Evolutionary conservation across 257 asterid species (phyloP), one percentile per base, ranked within the genome.

Genomic region (Voacanga thouarsii): DNA sequence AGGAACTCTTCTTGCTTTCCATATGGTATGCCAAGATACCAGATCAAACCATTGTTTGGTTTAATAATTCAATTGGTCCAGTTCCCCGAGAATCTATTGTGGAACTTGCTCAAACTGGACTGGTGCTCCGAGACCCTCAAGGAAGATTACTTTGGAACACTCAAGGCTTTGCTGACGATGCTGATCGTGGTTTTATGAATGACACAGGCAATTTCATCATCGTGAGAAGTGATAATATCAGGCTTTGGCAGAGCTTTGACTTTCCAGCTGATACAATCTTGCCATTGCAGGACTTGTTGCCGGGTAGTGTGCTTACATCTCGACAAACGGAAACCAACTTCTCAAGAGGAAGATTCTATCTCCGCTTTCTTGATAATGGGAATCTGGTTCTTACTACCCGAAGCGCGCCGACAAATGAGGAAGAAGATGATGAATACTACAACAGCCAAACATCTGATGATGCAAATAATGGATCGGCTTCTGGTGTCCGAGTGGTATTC

Each of bases 191-290:
- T 12, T 53, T 63, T 33, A 4, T 92, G 83, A 89, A 88, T 23
- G 89, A 92, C 60, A 85, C 93, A 0, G 97, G 97, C 2, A 89
- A 90, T 37, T 83, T 90, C 19, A 86, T 87, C 39, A 77, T 92
- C 0, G 28, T 21, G n/a, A 59, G 83, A 1, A 18, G 26, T 4
- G 82, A 79, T 69, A 76, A 87, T 11, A 4, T 66, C 3, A 0
- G 73, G 75, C 12, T 90, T 26, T 92, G 97, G 96, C 83, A 88
- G 49, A 92, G 89, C 69, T 90, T 92, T 23, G 16, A 68, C 7
- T 5, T 80, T 61, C 88, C 83, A 4, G 57, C 82, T 12, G 89
- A 86, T 80, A 86, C 88, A 12, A 3, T 86, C 47, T 51, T 86
- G 83, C 89, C 88, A 1, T 53, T 75, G 2, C 86, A 84, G 16